Base-by-base conservation (phyloP, 805 yeast species). In the Blastobotrys parvus region DNA sequence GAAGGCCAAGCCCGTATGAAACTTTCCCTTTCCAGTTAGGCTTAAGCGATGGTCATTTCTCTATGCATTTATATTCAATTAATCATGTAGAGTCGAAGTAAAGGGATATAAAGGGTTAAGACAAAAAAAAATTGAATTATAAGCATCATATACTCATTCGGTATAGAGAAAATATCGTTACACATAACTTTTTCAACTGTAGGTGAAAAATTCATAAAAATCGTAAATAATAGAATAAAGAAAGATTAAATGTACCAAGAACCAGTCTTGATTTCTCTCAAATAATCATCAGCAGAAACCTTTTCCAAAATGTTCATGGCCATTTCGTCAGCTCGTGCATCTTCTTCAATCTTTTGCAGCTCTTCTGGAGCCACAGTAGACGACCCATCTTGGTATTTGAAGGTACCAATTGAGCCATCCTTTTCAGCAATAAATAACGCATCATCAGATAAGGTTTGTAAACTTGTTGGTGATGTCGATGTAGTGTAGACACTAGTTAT, bases 231-330 rank as follows among this genome's bases (percentile, higher is more conserved):
- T 31, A 31, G 45, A 30, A 33, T 35, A 31, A 43, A 42, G 19
- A 8, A 11, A n/a, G 10, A 22, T 36, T 22, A 45, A 32, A 53
- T 51, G 42, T 40, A 49, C 55, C 55, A 51, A 20, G 52, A 44
- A 17, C 52, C 48, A 18, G 46, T 22, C 15, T 39, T 38, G 21
- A 47, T 44, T 41, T 50, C 57, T 31, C 50, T 45, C 34, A 55
- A 42, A 49, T 58, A 57, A 31, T 56, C 54, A 39, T 52, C 51
- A 21, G 53, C 49, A 37, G 48, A 45, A 34, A 60, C 64, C 38
- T 55, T 51, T 27, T 55, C 60, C 36, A 61, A 48, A 41, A 61
- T 61, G 25, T 55, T 45, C 52, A 54, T 55, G 19, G 65, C 65
- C 58, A 61, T 61, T 36, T 54, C 59, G 42, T 61, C 65, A 33